Conservation (phyloP, 139 green algal species). For the Chlorella sp. region DNA sequence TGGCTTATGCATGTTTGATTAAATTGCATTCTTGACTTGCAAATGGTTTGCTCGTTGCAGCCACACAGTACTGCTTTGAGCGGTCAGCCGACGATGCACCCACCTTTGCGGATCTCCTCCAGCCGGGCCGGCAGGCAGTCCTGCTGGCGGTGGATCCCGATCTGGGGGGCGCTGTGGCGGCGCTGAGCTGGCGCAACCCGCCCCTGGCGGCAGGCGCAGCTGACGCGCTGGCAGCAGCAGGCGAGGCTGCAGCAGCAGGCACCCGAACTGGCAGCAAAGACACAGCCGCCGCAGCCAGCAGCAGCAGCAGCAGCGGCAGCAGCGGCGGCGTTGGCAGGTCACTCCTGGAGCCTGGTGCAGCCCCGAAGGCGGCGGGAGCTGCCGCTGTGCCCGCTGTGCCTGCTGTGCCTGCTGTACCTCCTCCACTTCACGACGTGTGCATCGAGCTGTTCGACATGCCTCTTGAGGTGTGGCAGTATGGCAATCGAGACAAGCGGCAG, state of each 20-base stretch:
- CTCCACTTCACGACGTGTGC: not conserved
- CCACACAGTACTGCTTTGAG: not conserved
- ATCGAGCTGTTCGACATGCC: conserved; percentile 67
- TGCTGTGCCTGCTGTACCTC: not conserved
- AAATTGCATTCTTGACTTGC: not conserved
- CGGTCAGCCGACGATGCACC: not conserved
- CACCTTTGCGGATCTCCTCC: conserved; percentile 39
- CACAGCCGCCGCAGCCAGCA: not conserved
- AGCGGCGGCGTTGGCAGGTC: not conserved
- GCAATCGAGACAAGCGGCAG: conserved; percentile 37
- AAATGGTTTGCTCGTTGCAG: not conserved
- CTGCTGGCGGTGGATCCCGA: conserved; percentile 76
- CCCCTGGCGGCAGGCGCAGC: not conserved
- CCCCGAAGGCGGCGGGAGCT: too few relatives aligned
- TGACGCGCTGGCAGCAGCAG: not conserved
- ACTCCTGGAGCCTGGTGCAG: not conserved
- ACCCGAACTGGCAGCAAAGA: not conserved
- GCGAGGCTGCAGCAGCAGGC: not conserved
- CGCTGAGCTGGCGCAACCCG: conserved; percentile 43
- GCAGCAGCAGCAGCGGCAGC: not conserved
- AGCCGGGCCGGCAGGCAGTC: conserved; percentile 32
- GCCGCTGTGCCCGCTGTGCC: not conserved
- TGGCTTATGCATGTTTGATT: not conserved
- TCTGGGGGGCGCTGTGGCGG: conserved; percentile 58
- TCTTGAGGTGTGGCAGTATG: conserved; percentile 42